Percentiles rank a stretch among this genome's conserved stretches.
Evolutionary conservation across 768 basidiomycete genomes (phyloP).

Genomic region (Omphalotus guepiniiformis): DNA sequence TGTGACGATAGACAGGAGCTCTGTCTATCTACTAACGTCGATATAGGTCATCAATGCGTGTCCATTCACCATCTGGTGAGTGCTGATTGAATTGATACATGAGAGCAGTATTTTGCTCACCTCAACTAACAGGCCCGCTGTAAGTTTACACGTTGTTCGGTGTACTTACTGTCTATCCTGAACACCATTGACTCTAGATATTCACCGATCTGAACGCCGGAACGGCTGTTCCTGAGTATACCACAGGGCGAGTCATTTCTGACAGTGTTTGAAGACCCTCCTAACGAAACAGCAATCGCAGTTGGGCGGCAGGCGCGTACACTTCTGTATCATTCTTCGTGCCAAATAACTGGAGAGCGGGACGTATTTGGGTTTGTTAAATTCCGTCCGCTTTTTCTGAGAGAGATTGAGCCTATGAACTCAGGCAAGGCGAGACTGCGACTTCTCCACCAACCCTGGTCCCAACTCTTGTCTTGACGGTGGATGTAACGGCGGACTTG

Average conservation of each 20-base stretch:
- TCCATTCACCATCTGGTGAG: slow-evolving; percentile 47
- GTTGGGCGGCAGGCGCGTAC: slow-evolving; percentile 22
- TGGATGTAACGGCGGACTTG: slow-evolving; percentile 49
- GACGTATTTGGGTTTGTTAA: slow-evolving; percentile 48
- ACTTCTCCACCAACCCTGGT: slow-evolving; percentile 37
- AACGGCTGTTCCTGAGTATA: slow-evolving; percentile 32
- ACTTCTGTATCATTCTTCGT: slow-evolving; percentile 32
- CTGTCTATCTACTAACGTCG: neutral
- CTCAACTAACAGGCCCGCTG: neutral
- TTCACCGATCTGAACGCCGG: slow-evolving; percentile 58
- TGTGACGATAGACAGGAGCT: neutral
- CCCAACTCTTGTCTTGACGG: slow-evolving; percentile 44
- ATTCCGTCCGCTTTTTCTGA: neutral
- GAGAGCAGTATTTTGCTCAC: slow-evolving; percentile 17
- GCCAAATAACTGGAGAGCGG: slow-evolving; percentile 46
- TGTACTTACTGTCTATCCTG: slow-evolving; percentile 20
- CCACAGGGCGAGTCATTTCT: slow-evolving; percentile 14
- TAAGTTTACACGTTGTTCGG: neutral
- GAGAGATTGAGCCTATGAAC: slow-evolving; percentile 13
- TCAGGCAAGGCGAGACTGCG: slow-evolving; percentile 42
- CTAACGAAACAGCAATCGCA: neutral
- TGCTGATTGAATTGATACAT: slow-evolving; percentile 30
- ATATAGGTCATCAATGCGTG: slow-evolving; percentile 35
- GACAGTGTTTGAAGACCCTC: neutral
- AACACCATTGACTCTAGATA: slow-evolving; percentile 39